phyloP scores from a whole-genome alignment of 139 green algal genomes.

The Chlorella sp. region DNA sequence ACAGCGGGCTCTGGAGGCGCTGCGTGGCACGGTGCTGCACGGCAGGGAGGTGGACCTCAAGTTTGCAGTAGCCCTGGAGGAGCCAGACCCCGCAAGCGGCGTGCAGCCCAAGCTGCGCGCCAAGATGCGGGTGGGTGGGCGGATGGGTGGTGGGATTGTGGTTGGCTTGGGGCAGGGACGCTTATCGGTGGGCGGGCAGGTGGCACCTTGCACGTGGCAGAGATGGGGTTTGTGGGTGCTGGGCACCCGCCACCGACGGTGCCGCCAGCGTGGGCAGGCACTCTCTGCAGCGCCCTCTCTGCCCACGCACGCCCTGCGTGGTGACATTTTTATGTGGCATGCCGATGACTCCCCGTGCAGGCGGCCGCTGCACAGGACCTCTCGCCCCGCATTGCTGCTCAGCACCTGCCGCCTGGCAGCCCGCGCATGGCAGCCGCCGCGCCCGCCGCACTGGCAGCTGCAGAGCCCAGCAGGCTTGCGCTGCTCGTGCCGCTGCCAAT shows the following conservation, averaged over 20 bases:
- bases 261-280: background rate
- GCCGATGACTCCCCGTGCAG: background rate
- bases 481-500: background rate
- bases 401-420: background rate
- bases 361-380: background rate
- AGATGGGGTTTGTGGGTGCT: too few species aligned
- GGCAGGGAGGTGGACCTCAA: conserved; percentile 23
- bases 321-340: background rate
- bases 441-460: background rate
- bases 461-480: background rate
- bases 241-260: too few species aligned
- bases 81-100: conserved; percentile 7
- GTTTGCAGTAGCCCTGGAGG: conserved; percentile 22
- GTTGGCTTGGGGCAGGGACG: too few species aligned
- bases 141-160: background rate
- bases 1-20: background rate
- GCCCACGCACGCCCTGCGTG: background rate
- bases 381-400: background rate
- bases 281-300: background rate
- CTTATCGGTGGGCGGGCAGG: background rate
- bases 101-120: conserved; percentile 12
- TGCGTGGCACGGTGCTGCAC: conserved; percentile 14
- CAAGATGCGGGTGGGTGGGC: conserved; percentile 16
- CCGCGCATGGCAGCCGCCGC: background rate
- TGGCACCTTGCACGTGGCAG: too few species aligned